Evolutionary conservation across 129 eudicot species (phyloP).

Genomic region (sunflower (Helianthus annuus)): DNA sequence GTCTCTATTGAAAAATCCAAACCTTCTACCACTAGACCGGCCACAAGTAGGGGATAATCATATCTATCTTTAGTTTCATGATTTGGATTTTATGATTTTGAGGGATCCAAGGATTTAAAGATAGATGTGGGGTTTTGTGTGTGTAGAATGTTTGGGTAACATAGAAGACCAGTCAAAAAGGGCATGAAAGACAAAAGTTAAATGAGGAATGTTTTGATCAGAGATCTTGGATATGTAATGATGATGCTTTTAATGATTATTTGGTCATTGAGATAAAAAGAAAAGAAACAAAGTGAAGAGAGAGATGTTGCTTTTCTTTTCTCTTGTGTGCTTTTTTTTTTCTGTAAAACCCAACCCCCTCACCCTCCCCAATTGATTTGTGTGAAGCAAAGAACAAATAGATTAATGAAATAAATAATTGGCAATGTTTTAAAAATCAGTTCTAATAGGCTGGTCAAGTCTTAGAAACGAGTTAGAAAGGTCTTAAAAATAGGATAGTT

Average conservation of each 20-base stretch:
- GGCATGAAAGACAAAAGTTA: slow-evolving; percentile 42
- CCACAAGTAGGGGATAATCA: slow-evolving; percentile 8
- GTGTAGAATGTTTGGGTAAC: slow-evolving; percentile 21
- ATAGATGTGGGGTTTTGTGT: slow-evolving; percentile 23
- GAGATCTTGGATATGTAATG: slow-evolving; percentile 57
- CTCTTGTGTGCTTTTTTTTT: slow-evolving; percentile 24
- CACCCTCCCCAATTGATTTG: slow-evolving; percentile 12
- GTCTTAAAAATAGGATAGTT: too few species aligned
- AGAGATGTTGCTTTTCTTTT: slow-evolving; percentile 19
- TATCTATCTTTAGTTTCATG: slow-evolving; percentile 34
- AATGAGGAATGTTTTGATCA: slow-evolving; percentile 48
- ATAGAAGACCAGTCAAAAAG: slow-evolving; percentile 60
- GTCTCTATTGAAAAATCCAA: too few species aligned
- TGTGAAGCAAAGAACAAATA: slow-evolving; percentile 4
- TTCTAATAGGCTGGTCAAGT: not conserved
- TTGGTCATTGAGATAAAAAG: slow-evolving; percentile 44
- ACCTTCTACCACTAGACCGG: too few species aligned
- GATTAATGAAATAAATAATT: not conserved
- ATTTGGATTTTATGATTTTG: slow-evolving; percentile 45
- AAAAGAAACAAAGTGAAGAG: not conserved
- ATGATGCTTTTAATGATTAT: slow-evolving; percentile 72
- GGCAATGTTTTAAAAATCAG: not conserved
- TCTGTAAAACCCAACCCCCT: slow-evolving; percentile 14
- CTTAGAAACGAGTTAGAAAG: not conserved
- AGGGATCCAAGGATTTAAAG: slow-evolving; percentile 51